phyloP scores from a whole-genome alignment of 2,329 filamentous ascomycete species.

The Ophiostoma angusticollis region DNA sequence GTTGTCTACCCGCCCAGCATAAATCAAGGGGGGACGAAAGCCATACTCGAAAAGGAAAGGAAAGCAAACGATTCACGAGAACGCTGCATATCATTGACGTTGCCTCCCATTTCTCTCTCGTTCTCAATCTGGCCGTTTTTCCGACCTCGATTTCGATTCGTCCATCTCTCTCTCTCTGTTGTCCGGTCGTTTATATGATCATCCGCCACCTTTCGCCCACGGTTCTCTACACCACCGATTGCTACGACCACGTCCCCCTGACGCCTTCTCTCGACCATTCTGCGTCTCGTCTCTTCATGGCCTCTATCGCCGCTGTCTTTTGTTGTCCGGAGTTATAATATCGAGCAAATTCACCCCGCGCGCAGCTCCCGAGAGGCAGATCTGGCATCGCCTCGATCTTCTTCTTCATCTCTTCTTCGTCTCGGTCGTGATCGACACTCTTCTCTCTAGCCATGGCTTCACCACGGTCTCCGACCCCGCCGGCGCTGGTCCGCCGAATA shows the following conservation, averaged over 20 bases:
- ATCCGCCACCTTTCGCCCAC: too few relatives aligned
- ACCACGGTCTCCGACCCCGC: conserved; percentile 15
- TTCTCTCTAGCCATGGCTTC: conserved; percentile 2
- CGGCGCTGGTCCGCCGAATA: conserved; percentile 40
- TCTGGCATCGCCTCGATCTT: conserved; percentile 10
- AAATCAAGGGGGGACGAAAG: too few relatives aligned
- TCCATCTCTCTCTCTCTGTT: not conserved
- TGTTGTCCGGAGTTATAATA: too few relatives aligned
- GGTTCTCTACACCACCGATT: too few relatives aligned
- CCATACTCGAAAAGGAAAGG: too few relatives aligned
- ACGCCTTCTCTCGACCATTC: too few relatives aligned
- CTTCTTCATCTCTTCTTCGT: not conserved
- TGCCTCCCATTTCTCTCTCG: not conserved
- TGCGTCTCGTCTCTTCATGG: conserved; percentile 1
- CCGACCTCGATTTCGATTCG: not conserved
- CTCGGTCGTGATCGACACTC: too few relatives aligned
- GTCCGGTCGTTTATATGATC: not conserved
- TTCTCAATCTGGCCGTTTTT: not conserved
- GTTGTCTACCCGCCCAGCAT: too few relatives aligned
- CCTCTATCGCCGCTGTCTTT: conserved; percentile 5
- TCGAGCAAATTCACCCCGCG: not conserved
- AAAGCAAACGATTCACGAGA: too few relatives aligned
- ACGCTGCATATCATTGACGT: too few relatives aligned
- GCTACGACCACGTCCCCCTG: too few relatives aligned
- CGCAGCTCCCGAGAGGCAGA: conserved; percentile 1